Conservation (phyloP, 805 yeast species). For the Candida methanosorbosa region DNA sequence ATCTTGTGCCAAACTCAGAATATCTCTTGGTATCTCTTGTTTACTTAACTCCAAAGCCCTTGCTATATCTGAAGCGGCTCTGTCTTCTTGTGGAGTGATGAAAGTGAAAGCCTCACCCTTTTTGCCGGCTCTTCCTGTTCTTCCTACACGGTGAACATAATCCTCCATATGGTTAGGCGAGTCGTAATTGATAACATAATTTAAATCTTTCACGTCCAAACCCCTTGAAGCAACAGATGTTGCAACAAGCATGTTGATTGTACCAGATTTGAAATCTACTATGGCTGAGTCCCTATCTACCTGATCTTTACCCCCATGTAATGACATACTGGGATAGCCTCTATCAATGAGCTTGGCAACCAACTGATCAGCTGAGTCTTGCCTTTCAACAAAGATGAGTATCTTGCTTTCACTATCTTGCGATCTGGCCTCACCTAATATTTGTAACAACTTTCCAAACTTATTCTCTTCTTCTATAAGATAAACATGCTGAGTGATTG, state of each 20-base stretch:
- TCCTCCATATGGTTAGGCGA: constrained; percentile 88
- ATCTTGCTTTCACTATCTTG: constrained; percentile 37
- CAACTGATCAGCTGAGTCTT: constrained; percentile 73
- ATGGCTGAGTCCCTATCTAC: constrained; percentile 71
- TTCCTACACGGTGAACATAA: constrained; percentile 91
- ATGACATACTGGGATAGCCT: constrained; percentile 53
- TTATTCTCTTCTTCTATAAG: constrained; percentile 50
- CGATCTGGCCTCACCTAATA: constrained; percentile 39
- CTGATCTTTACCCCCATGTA: constrained; percentile 93
- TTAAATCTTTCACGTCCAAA: constrained; percentile 79
- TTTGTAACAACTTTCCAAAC: constrained; percentile 42
- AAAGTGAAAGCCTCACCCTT: constrained; percentile 69
- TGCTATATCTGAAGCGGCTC: constrained; percentile 59
- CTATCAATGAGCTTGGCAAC: constrained; percentile 41
- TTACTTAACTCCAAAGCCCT: constrained; percentile 57
- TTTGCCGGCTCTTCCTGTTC: constrained; percentile 90
- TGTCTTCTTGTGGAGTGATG: constrained; percentile 50
- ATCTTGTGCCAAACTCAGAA: constrained; percentile 39
- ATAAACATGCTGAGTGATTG: constrained; percentile 65
- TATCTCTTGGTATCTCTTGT: constrained; percentile 41
- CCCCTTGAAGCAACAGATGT: constrained; percentile 96
- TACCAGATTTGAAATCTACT: constrained; percentile 55
- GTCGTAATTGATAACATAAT: constrained; percentile 73
- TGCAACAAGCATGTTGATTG: constrained; percentile 63
- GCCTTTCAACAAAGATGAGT: constrained; percentile 81